Evolutionary conservation across 805 yeast species (phyloP).

Genomic region (Nadsonia fulvescens): DNA sequence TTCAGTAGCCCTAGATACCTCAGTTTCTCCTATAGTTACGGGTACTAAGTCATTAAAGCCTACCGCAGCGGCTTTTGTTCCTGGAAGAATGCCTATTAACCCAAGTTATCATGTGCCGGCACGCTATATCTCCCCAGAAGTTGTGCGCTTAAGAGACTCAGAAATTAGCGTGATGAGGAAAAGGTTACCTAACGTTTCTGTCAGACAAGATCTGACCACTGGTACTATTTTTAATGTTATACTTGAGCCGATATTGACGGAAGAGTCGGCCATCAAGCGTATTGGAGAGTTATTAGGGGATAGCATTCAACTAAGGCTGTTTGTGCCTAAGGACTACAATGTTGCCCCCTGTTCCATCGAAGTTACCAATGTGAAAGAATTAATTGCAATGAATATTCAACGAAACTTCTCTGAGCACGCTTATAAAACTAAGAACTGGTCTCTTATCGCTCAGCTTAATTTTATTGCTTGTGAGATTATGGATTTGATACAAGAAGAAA

Average conservation of each 20-base stretch:
- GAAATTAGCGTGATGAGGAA: too few species aligned
- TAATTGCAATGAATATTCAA: conserved; percentile 9
- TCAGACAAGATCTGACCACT: too few species aligned
- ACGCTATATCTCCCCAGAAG: too few species aligned
- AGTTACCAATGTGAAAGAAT: conserved; percentile 7
- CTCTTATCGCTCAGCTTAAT: conserved; percentile 10
- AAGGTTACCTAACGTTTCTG: too few species aligned
- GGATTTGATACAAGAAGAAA: conserved; percentile 9
- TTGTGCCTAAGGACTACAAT: conserved; percentile 11
- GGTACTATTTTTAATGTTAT: too few species aligned
- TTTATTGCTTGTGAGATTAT: conserved; percentile 8
- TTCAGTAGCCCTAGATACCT: conserved; percentile 1
- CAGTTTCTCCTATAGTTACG: conserved; percentile 1
- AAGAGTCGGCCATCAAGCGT: too few species aligned
- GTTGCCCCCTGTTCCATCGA: conserved; percentile 9
- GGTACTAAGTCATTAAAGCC: background rate
- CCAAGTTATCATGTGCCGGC: conserved; percentile 10
- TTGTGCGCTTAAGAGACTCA: too few species aligned
- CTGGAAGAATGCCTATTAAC: conserved; percentile 8
- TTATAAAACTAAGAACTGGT: conserved; percentile 7
- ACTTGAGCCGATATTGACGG: too few species aligned
- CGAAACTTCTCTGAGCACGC: conserved; percentile 12
- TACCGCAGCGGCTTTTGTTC: conserved; percentile 8
- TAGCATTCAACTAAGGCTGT: too few species aligned
- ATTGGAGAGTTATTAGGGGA: too few species aligned